These are phyloP conservation scores for Dendrobium huoshanense DNA, from an alignment of 106 monocot species.

Conservation along the genomic window DNA sequence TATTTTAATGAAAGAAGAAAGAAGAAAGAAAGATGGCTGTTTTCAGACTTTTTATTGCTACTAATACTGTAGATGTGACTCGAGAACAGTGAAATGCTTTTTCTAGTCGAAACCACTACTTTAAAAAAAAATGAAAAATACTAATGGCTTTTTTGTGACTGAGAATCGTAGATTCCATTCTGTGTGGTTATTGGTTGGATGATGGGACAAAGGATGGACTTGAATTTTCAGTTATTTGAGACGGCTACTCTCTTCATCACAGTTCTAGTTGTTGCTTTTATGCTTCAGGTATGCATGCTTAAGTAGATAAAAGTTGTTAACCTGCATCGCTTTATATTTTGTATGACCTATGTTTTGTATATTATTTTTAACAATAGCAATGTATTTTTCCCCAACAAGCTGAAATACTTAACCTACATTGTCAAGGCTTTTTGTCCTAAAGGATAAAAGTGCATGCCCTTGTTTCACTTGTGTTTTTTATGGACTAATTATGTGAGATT, in stretches of 20 bases:
- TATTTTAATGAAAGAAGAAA: not conserved
- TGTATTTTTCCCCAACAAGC: not conserved
- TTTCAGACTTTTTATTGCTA: not conserved
- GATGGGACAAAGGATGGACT: constrained; percentile 77
- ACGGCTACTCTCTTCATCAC: constrained; percentile 87
- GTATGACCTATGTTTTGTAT: not conserved
- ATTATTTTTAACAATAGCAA: not conserved
- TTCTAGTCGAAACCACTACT: not conserved
- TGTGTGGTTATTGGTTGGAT: constrained; percentile 94
- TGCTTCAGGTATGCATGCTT: constrained; percentile 64
- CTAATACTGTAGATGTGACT: not conserved
- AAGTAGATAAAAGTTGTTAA: not conserved
- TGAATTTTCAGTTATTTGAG: constrained; percentile 93
- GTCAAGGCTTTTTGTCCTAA: no score
- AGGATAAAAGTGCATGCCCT: no score
- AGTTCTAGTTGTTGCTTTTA: constrained; percentile 85
- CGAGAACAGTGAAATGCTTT: not conserved
- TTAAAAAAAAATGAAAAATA: not conserved
- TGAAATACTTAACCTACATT: no score
- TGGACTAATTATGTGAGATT: no score
- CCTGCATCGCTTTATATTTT: not conserved
- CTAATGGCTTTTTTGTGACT: constrained; percentile 5
- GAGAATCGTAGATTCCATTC: constrained; percentile 71
- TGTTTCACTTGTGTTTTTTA: no score
- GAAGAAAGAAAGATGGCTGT: not conserved